Conservation (phyloP, 805 yeast genomes). For the Barnettozyma vustinii region DNA sequence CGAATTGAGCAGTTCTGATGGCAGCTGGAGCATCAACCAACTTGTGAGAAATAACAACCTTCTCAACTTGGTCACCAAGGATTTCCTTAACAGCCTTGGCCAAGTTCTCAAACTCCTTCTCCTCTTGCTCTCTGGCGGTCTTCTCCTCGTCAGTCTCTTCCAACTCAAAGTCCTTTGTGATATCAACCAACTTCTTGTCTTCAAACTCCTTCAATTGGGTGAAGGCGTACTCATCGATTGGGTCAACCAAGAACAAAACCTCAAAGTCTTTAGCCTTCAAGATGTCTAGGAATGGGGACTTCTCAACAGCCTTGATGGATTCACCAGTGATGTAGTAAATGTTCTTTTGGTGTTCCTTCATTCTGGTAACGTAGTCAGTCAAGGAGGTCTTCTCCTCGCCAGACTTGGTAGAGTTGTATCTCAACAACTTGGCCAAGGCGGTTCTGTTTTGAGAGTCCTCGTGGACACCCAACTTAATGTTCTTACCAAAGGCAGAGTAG, state of each 20-base stretch:
- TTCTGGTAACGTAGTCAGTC: conserved; percentile 96
- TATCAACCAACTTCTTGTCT: conserved; percentile 98
- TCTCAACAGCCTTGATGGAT: conserved; percentile 93
- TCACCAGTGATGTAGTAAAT: conserved; percentile 99
- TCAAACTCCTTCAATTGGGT: conserved; percentile 99
- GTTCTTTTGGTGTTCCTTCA: conserved; percentile 99
- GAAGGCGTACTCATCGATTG: conserved; percentile 99
- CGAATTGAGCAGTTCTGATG: conserved; percentile 99
- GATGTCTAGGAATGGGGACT: conserved; percentile 98
- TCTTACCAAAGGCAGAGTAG: conserved; percentile 97
- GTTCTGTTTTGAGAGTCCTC: conserved; percentile 98
- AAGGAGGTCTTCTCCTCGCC: conserved; percentile 90
- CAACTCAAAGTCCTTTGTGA: conserved; percentile 97
- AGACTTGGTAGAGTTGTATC: conserved; percentile 96
- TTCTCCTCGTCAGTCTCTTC: conserved; percentile 99
- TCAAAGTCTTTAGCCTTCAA: conserved; percentile 98
- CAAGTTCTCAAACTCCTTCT: conserved; percentile 85
- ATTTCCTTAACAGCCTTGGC: conserved; percentile 95
- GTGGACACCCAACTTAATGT: conserved; percentile 97
- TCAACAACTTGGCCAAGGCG: conserved; percentile 90
- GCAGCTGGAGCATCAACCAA: conserved; percentile 99
- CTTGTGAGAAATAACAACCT: conserved; percentile 97
- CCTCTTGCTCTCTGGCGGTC: conserved; percentile 87
- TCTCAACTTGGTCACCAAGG: conserved; percentile 98
- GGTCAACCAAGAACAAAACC: conserved; percentile 96